phyloP scores from a whole-genome alignment of 768 basidiomycete species.

The Xerocomellus intermedius region DNA sequence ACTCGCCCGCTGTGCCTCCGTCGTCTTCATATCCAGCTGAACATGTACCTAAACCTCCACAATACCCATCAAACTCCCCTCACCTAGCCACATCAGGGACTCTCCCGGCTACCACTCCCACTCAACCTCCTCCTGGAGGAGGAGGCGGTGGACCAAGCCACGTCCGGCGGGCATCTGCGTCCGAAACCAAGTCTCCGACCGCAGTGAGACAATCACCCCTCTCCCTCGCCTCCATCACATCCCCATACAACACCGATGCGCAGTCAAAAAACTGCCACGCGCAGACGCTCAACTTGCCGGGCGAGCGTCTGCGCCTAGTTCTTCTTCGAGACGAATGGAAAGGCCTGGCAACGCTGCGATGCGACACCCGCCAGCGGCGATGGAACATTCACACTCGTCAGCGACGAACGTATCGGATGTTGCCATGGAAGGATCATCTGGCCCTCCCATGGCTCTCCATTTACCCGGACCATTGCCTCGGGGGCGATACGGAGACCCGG shows the following conservation, averaged over 20 bases:
- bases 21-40: slow-evolving; percentile 27
- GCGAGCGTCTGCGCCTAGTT: slow-evolving; percentile 74
- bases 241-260: slow-evolving; percentile 36
- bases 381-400: slow-evolving; percentile 26
- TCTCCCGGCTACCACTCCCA: slow-evolving; percentile 19
- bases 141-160: slow-evolving; percentile 20
- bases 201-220: slow-evolving; percentile 38
- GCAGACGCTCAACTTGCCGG: slow-evolving; percentile 71
- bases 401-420: slow-evolving; percentile 23
- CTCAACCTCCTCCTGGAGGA: slow-evolving; percentile 14
- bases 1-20: slow-evolving; percentile 20
- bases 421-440: slow-evolving; percentile 30
- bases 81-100: slow-evolving; percentile 25
- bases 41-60: slow-evolving; percentile 21
- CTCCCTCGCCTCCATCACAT: slow-evolving; percentile 41
- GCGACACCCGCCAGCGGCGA: slow-evolving; percentile 33
- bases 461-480: slow-evolving; percentile 33
- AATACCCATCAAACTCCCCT: slow-evolving; percentile 30
- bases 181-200: slow-evolving; percentile 33
- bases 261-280: slow-evolving; percentile 77
- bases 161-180: slow-evolving; percentile 28
- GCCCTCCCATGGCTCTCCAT: slow-evolving; percentile 33
- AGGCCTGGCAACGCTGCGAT: slow-evolving; percentile 39
- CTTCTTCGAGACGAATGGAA: slow-evolving; percentile 30
- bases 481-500: slow-evolving; percentile 37